Percentiles rank a stretch among this genome's conserved stretches.
phyloP scores from a whole-genome alignment of 805 yeast species.

The Yarrowia divulgata region DNA sequence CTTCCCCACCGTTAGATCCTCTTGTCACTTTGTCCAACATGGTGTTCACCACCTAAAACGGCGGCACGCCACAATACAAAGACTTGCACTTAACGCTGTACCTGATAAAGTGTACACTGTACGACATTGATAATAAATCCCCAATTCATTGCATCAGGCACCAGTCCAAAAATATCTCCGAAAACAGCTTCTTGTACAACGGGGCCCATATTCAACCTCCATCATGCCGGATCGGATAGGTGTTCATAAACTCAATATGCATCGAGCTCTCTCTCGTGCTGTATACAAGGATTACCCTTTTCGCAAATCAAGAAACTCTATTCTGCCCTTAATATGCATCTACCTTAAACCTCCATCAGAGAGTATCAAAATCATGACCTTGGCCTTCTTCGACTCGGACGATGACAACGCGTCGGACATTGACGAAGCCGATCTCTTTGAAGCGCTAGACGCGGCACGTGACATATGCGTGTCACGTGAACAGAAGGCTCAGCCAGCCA shows the following conservation, averaged over 20 bases:
- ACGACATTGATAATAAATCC: not conserved
- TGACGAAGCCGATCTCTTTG: constrained; percentile 21
- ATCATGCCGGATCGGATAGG: not conserved
- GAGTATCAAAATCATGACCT: constrained; percentile 14
- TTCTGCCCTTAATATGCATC: constrained; percentile 4
- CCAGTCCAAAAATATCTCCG: not conserved
- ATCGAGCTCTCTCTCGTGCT: not conserved
- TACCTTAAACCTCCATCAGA: constrained; percentile 7
- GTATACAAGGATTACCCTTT: not conserved
- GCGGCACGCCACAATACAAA: no score
- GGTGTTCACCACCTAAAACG: no score
- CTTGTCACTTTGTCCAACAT: no score
- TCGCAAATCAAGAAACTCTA: not conserved
- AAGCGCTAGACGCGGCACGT: constrained; percentile 10
- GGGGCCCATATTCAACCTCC: not conserved
- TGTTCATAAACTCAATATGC: not conserved
- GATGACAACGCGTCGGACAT: constrained; percentile 30
- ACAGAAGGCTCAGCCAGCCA: not conserved
- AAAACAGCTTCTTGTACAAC: not conserved
- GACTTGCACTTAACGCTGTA: not conserved
- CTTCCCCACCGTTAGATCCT: no score
- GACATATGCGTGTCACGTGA: constrained; percentile 14
- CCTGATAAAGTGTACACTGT: constrained; percentile 11
- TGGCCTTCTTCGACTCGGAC: constrained; percentile 29
- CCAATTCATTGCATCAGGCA: not conserved